Conservation (phyloP, 2,329 filamentous ascomycete species). For the Phoma sp. region DNA sequence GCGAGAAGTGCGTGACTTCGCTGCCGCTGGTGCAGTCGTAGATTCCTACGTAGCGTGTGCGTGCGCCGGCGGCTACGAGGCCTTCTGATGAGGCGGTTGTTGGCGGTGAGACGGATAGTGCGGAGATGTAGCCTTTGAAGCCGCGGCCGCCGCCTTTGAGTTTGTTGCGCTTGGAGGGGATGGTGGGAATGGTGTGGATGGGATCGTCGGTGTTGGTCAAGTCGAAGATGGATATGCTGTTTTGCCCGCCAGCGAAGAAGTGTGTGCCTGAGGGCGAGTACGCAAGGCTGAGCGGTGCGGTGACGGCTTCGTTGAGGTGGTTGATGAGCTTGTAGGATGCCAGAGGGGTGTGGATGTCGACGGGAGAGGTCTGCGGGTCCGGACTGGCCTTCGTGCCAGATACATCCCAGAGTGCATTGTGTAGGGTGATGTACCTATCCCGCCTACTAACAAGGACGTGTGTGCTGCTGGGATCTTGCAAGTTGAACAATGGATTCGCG, state of each 20-base stretch:
- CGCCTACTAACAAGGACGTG: slow-evolving; percentile 61
- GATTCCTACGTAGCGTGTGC: slow-evolving; percentile 62
- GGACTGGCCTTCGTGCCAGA: neutral
- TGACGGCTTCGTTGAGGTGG: slow-evolving; percentile 63
- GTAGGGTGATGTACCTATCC: slow-evolving; percentile 64
- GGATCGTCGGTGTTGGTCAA: slow-evolving; percentile 58
- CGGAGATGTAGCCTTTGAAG: slow-evolving; percentile 64
- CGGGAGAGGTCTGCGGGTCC: slow-evolving; percentile 3
- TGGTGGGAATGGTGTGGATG: slow-evolving; percentile 50
- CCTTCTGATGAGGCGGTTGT: slow-evolving; percentile 49
- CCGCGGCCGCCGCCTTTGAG: slow-evolving; percentile 54
- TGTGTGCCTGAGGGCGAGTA: slow-evolving; percentile 58
- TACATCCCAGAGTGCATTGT: slow-evolving; percentile 60
- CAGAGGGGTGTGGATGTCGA: slow-evolving; percentile 41
- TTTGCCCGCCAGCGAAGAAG: slow-evolving; percentile 66
- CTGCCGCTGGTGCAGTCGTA: slow-evolving; percentile 62
- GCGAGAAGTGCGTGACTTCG: slow-evolving; percentile 59
- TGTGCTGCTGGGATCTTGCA: slow-evolving; percentile 59
- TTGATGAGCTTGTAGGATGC: slow-evolving; percentile 64
- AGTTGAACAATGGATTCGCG: slow-evolving; percentile 62
- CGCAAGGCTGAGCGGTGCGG: slow-evolving; percentile 62
- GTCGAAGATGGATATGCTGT: slow-evolving; percentile 64
- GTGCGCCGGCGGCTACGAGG: slow-evolving; percentile 64
- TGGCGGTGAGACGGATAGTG: slow-evolving; percentile 53
- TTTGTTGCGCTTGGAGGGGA: slow-evolving; percentile 55